phyloP scores from a whole-genome alignment of 176 grass and related monocot species.

The Microstegium vimineum region DNA sequence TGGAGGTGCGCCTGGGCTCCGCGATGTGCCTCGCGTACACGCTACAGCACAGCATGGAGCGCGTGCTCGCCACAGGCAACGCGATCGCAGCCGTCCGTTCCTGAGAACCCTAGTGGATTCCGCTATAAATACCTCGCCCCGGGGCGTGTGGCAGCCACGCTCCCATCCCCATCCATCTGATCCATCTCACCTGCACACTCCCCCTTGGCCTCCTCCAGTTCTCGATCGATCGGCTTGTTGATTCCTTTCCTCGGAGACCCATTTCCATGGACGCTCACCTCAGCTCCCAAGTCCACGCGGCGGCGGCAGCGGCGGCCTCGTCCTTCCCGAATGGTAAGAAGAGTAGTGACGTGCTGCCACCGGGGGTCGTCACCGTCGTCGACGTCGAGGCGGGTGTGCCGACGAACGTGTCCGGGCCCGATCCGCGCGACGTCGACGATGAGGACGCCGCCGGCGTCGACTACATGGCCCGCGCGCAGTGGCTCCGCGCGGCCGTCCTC shows the following conservation, averaged over 20 bases:
- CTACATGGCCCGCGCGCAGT: conserved; percentile 87
- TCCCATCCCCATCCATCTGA: background rate
- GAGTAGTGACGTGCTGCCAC: background rate
- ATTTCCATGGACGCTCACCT: conserved; percentile 49
- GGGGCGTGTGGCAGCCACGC: conserved; percentile 72
- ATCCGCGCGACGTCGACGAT: background rate
- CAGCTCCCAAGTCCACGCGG: conserved; percentile 42
- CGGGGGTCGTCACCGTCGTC: background rate
- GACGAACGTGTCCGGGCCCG: background rate
- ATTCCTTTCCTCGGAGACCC: background rate
- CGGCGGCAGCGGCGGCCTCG: background rate
- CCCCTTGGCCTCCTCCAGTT: background rate
- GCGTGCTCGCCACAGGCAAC: conserved; percentile 1
- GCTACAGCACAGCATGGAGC: conserved; percentile 16
- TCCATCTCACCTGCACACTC: background rate
- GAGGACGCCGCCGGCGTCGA: background rate
- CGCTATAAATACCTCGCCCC: conserved; percentile 34
- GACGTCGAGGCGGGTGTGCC: conserved; percentile 24
- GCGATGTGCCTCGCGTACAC: background rate
- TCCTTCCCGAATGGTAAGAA: background rate
- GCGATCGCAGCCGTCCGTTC: conserved; percentile 20
- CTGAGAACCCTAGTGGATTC: conserved; percentile 14
- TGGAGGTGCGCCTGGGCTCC: background rate
- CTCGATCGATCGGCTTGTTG: background rate
- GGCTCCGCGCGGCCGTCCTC: conserved; percentile 90